Evolutionary conservation across 257 asterid species (phyloP).

Genomic region (Salvia rosmarinus): DNA sequence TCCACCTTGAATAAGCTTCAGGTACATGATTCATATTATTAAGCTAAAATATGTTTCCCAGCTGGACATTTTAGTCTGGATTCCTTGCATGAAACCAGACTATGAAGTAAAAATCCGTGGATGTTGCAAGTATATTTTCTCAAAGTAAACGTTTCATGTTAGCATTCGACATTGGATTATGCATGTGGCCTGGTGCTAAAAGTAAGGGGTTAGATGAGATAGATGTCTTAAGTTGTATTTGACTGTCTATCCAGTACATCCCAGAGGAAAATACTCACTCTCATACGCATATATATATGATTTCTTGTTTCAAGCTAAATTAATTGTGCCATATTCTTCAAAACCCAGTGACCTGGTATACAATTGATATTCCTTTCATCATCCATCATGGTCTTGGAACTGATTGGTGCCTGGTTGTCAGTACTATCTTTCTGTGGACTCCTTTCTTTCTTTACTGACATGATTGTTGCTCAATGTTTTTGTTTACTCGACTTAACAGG

Average conservation of each 20-base stretch:
- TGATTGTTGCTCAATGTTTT: conserved; percentile 8
- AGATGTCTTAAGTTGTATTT: background rate
- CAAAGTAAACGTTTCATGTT: conserved; percentile 10
- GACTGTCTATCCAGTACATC: background rate
- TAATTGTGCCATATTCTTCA: conserved; percentile 14
- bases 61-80: background rate
- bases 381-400: conserved; percentile 21
- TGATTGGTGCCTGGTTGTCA: background rate
- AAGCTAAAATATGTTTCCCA: background rate
- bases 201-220: background rate
- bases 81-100: conserved; percentile 16
- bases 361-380: conserved; percentile 7
- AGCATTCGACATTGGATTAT: conserved; percentile 15
- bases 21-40: conserved; percentile 55
- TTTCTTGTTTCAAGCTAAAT: background rate
- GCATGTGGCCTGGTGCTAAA: conserved; percentile 17
- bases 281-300: background rate
- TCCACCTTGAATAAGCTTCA: conserved; percentile 92
- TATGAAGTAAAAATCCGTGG: conserved; percentile 4
- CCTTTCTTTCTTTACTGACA: conserved; percentile 26
- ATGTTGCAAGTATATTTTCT: background rate
- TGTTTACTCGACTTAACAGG: conserved; percentile 50
- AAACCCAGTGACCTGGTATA: background rate
- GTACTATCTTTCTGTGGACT: background rate
- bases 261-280: background rate